Conservation (phyloP, 2,329 filamentous ascomycete species). For the Sporothrix schenckii region DNA sequence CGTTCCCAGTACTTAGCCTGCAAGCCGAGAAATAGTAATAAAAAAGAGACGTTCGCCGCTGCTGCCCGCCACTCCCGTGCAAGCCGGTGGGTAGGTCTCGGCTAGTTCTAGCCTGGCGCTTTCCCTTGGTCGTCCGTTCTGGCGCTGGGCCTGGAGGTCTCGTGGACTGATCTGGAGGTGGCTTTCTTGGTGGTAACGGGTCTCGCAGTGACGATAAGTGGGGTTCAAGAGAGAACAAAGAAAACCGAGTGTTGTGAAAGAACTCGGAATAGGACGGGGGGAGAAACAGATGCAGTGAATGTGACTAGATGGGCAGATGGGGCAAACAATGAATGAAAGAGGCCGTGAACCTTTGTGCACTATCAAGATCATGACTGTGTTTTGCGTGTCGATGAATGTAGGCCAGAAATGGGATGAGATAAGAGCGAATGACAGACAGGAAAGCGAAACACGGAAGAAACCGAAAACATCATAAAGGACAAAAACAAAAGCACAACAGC, state of each 20-base stretch:
- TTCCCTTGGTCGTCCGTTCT: not conserved
- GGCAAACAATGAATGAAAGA: not conserved
- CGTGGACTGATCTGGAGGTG: not conserved
- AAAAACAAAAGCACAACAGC: not conserved
- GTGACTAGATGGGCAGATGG: not conserved
- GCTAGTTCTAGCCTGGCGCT: not conserved
- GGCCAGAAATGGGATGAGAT: not conserved
- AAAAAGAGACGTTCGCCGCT: not conserved
- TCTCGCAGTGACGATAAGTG: conserved; percentile 17
- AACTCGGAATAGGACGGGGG: conserved; percentile 6
- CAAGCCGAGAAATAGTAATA: not conserved
- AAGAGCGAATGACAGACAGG: not conserved
- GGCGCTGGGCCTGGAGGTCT: not conserved
- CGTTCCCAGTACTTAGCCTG: not conserved
- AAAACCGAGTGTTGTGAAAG: not conserved
- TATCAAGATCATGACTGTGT: not conserved
- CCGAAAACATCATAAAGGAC: not conserved
- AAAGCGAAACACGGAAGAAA: not conserved
- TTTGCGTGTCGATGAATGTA: not conserved
- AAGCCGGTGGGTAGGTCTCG: conserved; percentile 18
- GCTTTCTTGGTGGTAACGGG: conserved; percentile 10
- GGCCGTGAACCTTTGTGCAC: not conserved
- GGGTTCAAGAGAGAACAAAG: conserved; percentile 11
- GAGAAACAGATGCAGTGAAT: conserved; percentile 6
- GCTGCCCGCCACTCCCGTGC: conserved; percentile 25